phyloP scores from a whole-genome alignment of 2,329 filamentous ascomycete species.

The Podosphaera aphanis region DNA sequence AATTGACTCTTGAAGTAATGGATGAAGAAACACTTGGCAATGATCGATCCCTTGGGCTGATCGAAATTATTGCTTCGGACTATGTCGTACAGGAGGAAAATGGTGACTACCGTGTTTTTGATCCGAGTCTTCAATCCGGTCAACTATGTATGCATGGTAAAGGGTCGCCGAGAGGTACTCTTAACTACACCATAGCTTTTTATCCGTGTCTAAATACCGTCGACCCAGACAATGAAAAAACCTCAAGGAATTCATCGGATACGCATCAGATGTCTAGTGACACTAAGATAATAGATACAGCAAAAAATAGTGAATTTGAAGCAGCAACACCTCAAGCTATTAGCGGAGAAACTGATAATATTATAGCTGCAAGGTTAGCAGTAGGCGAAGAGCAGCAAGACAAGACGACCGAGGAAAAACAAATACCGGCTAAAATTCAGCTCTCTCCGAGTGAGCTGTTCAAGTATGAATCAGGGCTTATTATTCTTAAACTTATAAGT shows the following conservation, averaged over 20 bases:
- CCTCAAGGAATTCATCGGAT: slow-evolving; percentile 15
- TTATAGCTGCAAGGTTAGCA: neutral
- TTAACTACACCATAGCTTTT: slow-evolving; percentile 71
- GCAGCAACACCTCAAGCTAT: slow-evolving; percentile 21
- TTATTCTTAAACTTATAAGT: slow-evolving; percentile 87
- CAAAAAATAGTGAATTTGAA: slow-evolving; percentile 7
- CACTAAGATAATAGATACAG: slow-evolving; percentile 3
- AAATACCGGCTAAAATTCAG: slow-evolving; percentile 33
- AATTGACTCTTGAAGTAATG: slow-evolving; percentile 80
- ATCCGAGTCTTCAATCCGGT: slow-evolving; percentile 46
- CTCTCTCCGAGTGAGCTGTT: slow-evolving; percentile 60
- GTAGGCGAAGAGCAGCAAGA: neutral
- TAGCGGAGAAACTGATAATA: slow-evolving; percentile 8
- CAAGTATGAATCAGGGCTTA: slow-evolving; percentile 70
- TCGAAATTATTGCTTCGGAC: slow-evolving; percentile 56
- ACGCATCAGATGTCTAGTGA: slow-evolving; percentile 11
- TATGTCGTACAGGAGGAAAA: slow-evolving; percentile 56
- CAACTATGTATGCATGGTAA: slow-evolving; percentile 53
- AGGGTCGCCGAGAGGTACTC: slow-evolving; percentile 50
- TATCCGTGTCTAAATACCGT: slow-evolving; percentile 71
- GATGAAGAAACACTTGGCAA: slow-evolving; percentile 82
- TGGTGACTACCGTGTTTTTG: slow-evolving; percentile 61
- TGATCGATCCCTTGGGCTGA: slow-evolving; percentile 63
- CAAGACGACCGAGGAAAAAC: slow-evolving; percentile 15
- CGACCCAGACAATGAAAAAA: slow-evolving; percentile 54